Evolutionary conservation across 345 rosid species (phyloP), one percentile per base, ranked within the genome.

Genomic region (Dipteronia dyeriana): DNA sequence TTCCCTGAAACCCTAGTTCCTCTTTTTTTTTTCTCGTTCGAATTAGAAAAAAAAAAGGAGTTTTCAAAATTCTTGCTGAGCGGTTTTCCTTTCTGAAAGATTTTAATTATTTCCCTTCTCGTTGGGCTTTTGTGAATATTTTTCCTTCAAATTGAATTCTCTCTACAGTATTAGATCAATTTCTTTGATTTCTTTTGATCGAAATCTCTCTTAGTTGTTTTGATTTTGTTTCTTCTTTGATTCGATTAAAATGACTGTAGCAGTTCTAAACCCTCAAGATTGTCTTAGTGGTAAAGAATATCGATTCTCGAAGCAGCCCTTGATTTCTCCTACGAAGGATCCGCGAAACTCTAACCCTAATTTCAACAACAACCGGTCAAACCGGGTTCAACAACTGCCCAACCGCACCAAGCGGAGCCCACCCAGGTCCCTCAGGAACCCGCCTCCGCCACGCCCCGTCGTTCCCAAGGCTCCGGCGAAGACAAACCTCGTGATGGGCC

Each of bases 181-280:
- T 19, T 68, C 20, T 54, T 12, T 53, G 0, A 29, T 63, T 63
- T 7, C 23, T 26, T 23, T 1, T 5, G 19, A 14, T 39, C 4
- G 1, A 4, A 10, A 41, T 8, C 63, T 56, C 8, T 9, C n/a
- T 25, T 9, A 0, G 2, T 22, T 43, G 38, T 34, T 11, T 2
- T 3, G 9, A 2, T 5, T 26, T 20, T 0, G 11, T 4, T 16
- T 23, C 3, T 14, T 23, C 20, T 64, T 5, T 5, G 63, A n/a
- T 19, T 45, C 34, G 26, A 0, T 10, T 51, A 70, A 77, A 54
- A 95, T 95, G 98, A 92, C 87, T 9, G 91, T 87, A 2, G 98
- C 91, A 1, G 86, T 94, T 80, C 82, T 88, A 0, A 69, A 85
- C 51, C 99, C 96, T 0, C 89, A 71, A 1, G 93, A 88, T 54